Evolutionary conservation across 2,329 filamentous ascomycete species (phyloP), one percentile per base, ranked within the genome.

Genomic region (Colletotrichum tabaci): DNA sequence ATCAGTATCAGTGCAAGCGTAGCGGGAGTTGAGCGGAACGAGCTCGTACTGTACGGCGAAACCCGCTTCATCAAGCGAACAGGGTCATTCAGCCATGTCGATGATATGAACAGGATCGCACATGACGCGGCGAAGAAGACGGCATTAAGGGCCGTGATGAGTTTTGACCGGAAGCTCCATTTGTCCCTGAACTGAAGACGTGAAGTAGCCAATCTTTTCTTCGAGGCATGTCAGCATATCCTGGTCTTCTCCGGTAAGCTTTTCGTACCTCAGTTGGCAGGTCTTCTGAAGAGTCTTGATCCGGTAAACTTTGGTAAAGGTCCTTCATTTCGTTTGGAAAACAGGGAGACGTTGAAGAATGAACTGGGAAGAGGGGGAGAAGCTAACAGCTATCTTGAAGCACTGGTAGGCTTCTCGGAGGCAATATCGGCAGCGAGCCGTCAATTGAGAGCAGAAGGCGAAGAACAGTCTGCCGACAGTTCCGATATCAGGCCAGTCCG

Each of bases 11-110:
- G 55, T 50, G 0, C 18, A 23, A 2, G 8, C 18, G 3, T 0
- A 2, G 15, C 4, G 0, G 13, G 18, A n/a, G 8, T 2, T 0
- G 5, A 16, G 1, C 16, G n/a, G 23, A n/a, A 23, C 1, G 10
- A 3, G 8, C 4, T 13, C n/a, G 9, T 68, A 70, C 69, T 72
- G 10, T 70, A 72, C 1, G 69, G 69, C 2, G 69, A 69, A 4
- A 72, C n/a, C 0, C 26, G 66, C 60, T 72, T 72, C 66, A 72
- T 72, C 5, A 72, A 47, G 1, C 47, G 53, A 4, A 68, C 26
- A 0, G 69, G 69, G 47, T 70, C 69, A 60, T 72, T 30, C 2
- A 72, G 60, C 53, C 58, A 55, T 38, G 23, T 70, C 60, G 52
- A 70, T 3, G 69, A 64, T 26, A 58, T 12, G 30, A 70, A 38